Conservation (phyloP, 192 early-diverging fungal species). For the Coemansia sp. region DNA sequence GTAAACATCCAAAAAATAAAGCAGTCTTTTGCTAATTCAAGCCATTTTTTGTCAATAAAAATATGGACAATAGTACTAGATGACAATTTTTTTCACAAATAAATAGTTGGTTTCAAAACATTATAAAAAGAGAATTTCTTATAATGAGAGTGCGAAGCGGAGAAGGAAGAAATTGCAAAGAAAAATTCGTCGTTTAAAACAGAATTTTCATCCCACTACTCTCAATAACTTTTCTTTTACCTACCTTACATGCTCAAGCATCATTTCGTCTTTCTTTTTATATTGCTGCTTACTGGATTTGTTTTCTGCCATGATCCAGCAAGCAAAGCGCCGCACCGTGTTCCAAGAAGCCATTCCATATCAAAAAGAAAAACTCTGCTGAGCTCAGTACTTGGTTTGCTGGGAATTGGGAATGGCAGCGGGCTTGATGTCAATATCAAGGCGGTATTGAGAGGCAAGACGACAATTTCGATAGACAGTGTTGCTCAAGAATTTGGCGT, state of each 20-base stretch:
- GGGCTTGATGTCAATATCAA: neutral
- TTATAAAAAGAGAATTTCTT: too few species aligned
- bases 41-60: neutral
- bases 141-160: too few species aligned
- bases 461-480: neutral
- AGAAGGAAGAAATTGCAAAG: too few species aligned
- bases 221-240: neutral
- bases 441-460: neutral
- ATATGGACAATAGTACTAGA: too few species aligned
- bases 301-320: neutral
- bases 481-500: neutral
- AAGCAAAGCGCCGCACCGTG: neutral
- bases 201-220: too few species aligned
- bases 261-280: neutral
- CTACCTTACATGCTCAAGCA: neutral
- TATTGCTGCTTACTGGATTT: neutral
- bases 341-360: neutral
- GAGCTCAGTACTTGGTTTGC: neutral
- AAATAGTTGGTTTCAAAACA: too few species aligned
- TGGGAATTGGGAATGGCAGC: neutral
- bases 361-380: neutral
- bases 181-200: too few species aligned
- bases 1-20: constrained; percentile 1
- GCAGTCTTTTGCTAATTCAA: neutral
- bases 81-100: too few species aligned